Evolutionary conservation across 345 rosid species (phyloP).

Genomic region (Eucalyptus victrix): DNA sequence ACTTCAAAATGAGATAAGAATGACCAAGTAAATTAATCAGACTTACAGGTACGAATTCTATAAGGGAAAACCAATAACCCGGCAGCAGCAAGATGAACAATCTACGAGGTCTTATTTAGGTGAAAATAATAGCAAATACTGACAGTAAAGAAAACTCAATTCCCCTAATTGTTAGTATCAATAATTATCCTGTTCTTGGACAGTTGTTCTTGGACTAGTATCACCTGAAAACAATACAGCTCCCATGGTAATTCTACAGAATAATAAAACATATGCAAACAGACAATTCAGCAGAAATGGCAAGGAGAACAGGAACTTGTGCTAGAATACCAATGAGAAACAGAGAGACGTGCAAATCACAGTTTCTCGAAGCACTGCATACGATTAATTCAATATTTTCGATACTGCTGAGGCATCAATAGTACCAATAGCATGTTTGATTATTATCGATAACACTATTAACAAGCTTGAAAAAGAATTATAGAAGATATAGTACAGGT

Average conservation of each 20-base stretch:
- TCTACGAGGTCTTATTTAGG: neutral
- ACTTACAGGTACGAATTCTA: too few species aligned
- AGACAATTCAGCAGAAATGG: neutral
- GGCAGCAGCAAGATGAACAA: neutral
- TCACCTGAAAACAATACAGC: slow-evolving; percentile 26
- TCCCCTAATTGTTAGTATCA: slow-evolving; percentile 82
- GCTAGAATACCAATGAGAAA: neutral
- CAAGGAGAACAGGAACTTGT: neutral
- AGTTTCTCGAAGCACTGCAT: neutral
- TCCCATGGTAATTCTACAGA: neutral
- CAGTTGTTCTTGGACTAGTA: slow-evolving; percentile 85
- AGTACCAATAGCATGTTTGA: neutral
- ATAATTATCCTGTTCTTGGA: slow-evolving; percentile 85
- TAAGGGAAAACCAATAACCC: neutral
- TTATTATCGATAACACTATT: neutral
- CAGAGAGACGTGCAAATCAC: neutral
- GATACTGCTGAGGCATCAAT: neutral
- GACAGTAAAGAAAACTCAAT: slow-evolving; percentile 38
- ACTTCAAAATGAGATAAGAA: neutral
- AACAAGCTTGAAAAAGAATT: neutral
- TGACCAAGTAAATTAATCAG: neutral
- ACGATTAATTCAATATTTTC: neutral
- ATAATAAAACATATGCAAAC: neutral
- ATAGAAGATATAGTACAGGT: neutral
- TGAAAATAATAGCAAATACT: neutral